Evolutionary conservation across 2,329 filamentous ascomycete species (phyloP), one percentile per base, ranked within the genome.

Genomic region (Trichoderma sp.): DNA sequence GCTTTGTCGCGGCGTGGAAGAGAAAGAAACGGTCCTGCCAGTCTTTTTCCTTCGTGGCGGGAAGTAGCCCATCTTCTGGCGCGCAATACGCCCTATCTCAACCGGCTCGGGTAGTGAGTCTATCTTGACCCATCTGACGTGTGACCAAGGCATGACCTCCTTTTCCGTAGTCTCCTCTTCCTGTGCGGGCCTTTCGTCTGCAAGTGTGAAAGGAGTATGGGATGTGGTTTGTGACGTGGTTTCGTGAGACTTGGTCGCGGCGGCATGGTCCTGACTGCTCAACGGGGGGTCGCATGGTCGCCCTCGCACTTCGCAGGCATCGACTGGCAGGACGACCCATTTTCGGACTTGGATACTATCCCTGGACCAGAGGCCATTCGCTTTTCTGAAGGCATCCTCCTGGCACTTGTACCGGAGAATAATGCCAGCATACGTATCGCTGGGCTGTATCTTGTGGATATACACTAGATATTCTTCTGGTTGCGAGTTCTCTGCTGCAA

Each of bases 281-380:
- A 14, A 10, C 4, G 86, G 85, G 3, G 82, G 76, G n/a, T 85
- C 82, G 72, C 86, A 88, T 17, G 85, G 84, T 58, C 88, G 85
- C 34, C 94, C 93, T 73, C 93, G 95, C 48, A 93, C 82, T 48
- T 90, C 88, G 75, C 94, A 98, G 47, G 92, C 90, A 75, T 97
- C 93, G 5, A 98, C 92, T 0, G 95, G 95, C 60, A 99, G 80
- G 9, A 93, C 84, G 17, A 99, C 83, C 68, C 87, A 89, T 72
- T 91, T 91, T 66, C 93, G 88, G 55, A 88, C 87, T 75, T 97
- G 94, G 43, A 98, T 90, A 68, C 88, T 92, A 74, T 98, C 95
- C 68, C 93, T 92, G 7, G 93, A 92, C 95, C 95, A 99, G 72
- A 99, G 88, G 12, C 95, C 88, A 75, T 99, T 99, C 45, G 92